These are phyloP conservation scores for Auriscalpium orientale DNA, from an alignment of 768 basidiomycete species.

Conservation along the genomic window DNA sequence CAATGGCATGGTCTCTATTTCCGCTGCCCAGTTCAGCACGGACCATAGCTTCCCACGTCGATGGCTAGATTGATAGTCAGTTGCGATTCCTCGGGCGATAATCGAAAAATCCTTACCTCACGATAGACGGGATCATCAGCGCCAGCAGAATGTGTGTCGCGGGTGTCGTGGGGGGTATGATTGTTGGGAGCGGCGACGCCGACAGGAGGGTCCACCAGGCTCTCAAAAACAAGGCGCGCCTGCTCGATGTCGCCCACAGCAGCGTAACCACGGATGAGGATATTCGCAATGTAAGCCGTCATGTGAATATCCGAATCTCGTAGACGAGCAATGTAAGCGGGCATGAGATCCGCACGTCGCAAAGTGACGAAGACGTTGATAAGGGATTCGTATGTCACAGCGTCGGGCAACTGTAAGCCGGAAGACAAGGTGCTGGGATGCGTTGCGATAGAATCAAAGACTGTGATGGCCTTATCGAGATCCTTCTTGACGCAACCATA, in stretches of 20 bases:
- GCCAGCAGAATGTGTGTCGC: slow-evolving; percentile 23
- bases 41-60: slow-evolving; percentile 95
- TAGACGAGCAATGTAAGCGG: slow-evolving; percentile 58
- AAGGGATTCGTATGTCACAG: slow-evolving; percentile 83
- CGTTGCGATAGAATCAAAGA: slow-evolving; percentile 68
- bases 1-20: slow-evolving; percentile 59
- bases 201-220: slow-evolving; percentile 67
- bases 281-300: slow-evolving; percentile 94
- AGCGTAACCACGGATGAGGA: slow-evolving; percentile 67
- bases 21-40: slow-evolving; percentile 80
- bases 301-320: slow-evolving; percentile 59
- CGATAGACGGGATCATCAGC: slow-evolving; percentile 65
- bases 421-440: slow-evolving; percentile 37
- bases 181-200: slow-evolving; percentile 88
- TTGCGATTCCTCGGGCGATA: background rate
- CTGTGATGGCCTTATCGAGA: slow-evolving; percentile 61
- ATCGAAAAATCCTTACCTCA: slow-evolving; percentile 45
- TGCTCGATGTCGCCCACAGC: slow-evolving; percentile 60
- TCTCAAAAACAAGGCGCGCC: slow-evolving; percentile 74
- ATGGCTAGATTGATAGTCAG: slow-evolving; percentile 44
- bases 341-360: slow-evolving; percentile 71
- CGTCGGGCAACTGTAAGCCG: slow-evolving; percentile 49
- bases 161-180: slow-evolving; percentile 64
- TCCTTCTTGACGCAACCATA: slow-evolving; percentile 78
- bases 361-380: slow-evolving; percentile 80